Conservation (phyloP, 306 rosid species). For the Argentina anserina region DNA sequence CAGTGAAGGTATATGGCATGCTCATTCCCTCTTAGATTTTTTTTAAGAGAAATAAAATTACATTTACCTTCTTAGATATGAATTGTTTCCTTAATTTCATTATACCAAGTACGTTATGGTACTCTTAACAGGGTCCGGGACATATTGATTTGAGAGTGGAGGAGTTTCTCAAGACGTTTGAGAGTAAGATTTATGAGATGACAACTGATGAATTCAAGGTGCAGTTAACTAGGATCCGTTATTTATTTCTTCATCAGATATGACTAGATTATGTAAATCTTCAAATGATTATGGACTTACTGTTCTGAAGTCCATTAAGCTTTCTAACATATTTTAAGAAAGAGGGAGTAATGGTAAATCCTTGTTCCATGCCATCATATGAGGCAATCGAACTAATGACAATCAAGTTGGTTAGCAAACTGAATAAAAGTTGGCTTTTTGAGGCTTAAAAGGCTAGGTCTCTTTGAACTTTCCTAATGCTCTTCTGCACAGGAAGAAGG, state of each 20-base stretch:
- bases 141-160: slow-evolving; percentile 71
- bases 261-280: not conserved
- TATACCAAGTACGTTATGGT: slow-evolving; percentile 18
- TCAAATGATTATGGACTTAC: not conserved
- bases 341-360: not conserved
- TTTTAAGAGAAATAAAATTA: no score
- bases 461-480: not conserved
- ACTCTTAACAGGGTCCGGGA: slow-evolving; percentile 63
- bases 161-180: slow-evolving; percentile 74
- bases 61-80: not conserved
- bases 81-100: slow-evolving; percentile 8
- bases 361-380: not conserved
- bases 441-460: not conserved
- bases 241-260: not conserved
- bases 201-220: slow-evolving; percentile 86
- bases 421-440: not conserved
- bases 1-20: slow-evolving; percentile 61
- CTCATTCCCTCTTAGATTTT: no score
- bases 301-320: not conserved
- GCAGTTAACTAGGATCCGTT: slow-evolving; percentile 13
- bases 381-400: not conserved
- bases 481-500: not conserved
- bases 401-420: not conserved
- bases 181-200: slow-evolving; percentile 68
- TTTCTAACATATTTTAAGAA: not conserved